These are phyloP conservation scores for Carex parvula DNA, from an alignment of 176 grass and related monocot species.

Conservation along the genomic window DNA sequence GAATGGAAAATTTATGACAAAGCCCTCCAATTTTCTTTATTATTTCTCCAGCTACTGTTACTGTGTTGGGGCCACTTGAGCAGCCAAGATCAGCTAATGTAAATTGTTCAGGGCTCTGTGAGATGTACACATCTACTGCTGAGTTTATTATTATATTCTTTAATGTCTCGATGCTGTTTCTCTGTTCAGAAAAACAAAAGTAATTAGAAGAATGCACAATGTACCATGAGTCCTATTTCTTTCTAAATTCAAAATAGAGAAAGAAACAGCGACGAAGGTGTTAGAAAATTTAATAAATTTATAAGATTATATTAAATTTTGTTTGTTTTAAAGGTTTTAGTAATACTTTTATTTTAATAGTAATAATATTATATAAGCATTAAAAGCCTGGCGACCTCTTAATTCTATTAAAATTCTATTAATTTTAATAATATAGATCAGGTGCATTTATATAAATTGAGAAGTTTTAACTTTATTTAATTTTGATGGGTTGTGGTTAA, in stretches of 20 bases:
- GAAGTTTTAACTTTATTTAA: too few relatives aligned
- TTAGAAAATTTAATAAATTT: too few relatives aligned
- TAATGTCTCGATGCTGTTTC: slow-evolving; percentile 58
- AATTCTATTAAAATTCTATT: too few relatives aligned
- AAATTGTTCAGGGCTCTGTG: slow-evolving; percentile 63
- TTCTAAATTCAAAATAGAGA: not conserved
- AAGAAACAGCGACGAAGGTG: not conserved
- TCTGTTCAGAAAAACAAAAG: slow-evolving; percentile 40
- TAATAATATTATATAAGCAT: too few relatives aligned
- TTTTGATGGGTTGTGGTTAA: too few relatives aligned
- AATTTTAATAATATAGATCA: too few relatives aligned
- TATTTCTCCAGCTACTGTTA: slow-evolving; percentile 66
- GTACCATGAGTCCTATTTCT: not conserved
- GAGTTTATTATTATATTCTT: slow-evolving; percentile 64
- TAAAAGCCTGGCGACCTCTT: too few relatives aligned
- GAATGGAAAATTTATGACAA: slow-evolving; percentile 39
- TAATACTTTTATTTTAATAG: too few relatives aligned
- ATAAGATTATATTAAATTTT: too few relatives aligned
- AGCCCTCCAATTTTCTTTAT: slow-evolving; percentile 45
- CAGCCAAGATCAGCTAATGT: slow-evolving; percentile 85
- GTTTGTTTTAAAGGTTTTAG: too few relatives aligned
- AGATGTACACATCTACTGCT: slow-evolving; percentile 54
- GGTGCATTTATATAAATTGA: not conserved
- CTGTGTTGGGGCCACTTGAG: slow-evolving; percentile 82
- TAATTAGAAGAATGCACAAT: not conserved